These are phyloP conservation scores for Trichoderma virens DNA, from an alignment of 495 filamentous ascomycete genomes.

Conservation along the genomic window DNA sequence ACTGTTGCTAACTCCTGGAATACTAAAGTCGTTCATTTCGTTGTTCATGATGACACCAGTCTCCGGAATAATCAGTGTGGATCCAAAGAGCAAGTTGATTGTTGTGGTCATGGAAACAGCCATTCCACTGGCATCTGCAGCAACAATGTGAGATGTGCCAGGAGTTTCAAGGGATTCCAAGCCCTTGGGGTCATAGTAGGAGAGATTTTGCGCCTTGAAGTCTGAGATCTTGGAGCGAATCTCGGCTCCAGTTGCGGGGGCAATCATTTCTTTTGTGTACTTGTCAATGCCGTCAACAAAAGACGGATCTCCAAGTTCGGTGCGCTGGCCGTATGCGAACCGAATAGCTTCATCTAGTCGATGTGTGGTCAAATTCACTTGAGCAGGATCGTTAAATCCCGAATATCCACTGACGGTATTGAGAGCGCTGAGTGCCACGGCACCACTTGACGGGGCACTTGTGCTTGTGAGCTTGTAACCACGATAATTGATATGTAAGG, in stretches of 20 bases:
- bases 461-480: constrained; percentile 56
- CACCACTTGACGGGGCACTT: constrained; percentile 61
- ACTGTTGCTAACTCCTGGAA: constrained; percentile 59
- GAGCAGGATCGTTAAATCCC: constrained; percentile 43
- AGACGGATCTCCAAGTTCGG: constrained; percentile 62
- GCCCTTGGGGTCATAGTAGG: constrained; percentile 56
- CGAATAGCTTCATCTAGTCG: constrained; percentile 69
- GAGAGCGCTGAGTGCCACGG: constrained; percentile 56
- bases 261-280: constrained; percentile 60
- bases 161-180: constrained; percentile 56
- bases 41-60: constrained; percentile 77
- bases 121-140: constrained; percentile 56
- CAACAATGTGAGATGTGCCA: constrained; percentile 61
- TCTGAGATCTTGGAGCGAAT: constrained; percentile 64
- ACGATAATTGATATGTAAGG: constrained; percentile 57
- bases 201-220: constrained; percentile 51
- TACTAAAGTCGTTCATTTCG: constrained; percentile 80
- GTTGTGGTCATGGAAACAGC: constrained; percentile 65
- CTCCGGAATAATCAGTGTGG: constrained; percentile 63
- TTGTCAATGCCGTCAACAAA: constrained; percentile 57
- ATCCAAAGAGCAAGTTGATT: constrained; percentile 72
- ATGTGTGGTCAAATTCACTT: constrained; percentile 60
- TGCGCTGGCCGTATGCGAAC: constrained; percentile 66
- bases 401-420: constrained; percentile 65
- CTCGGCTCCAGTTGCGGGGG: constrained; percentile 42